Conservation (phyloP, 1,284 basidiomycete genomes). For the Mycena sp. region DNA sequence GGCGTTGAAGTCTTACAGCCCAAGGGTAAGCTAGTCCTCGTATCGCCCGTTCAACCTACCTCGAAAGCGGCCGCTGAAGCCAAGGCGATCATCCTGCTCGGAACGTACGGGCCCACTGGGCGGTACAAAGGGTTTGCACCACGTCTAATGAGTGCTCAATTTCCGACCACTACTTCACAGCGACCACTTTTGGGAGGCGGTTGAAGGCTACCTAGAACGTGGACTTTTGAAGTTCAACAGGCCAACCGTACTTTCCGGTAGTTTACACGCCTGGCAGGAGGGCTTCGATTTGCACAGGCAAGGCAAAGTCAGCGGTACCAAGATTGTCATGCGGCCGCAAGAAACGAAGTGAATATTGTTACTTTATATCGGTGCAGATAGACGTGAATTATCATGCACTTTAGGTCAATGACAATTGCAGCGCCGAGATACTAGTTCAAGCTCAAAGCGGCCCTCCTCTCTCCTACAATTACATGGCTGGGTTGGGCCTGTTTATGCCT, state of each 20-base stretch:
- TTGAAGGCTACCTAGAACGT: neutral
- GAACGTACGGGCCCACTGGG: neutral
- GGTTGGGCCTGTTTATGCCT: too few species aligned
- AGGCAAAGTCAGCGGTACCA: slow-evolving; percentile 12
- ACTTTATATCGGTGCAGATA: too few species aligned
- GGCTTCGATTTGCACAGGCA: slow-evolving; percentile 8
- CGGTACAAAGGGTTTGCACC: neutral
- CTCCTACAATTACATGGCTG: too few species aligned
- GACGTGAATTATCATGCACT: too few species aligned
- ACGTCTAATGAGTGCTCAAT: too few species aligned
- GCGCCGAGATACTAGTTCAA: too few species aligned
- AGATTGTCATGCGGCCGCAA: slow-evolving; percentile 15
- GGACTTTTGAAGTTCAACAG: slow-evolving; percentile 11
- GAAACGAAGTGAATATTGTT: too few species aligned
- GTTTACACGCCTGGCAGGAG: slow-evolving; percentile 11
- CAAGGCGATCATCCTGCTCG: neutral
- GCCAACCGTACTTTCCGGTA: slow-evolving; percentile 1
- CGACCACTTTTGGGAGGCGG: neutral
- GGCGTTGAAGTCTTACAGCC: neutral
- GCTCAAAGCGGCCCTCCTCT: too few species aligned
- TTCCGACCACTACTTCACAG: neutral
- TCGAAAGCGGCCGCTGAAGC: neutral
- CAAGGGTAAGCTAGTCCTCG: neutral
- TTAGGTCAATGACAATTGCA: too few species aligned
- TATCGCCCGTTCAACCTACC: neutral